Conservation (phyloP, 257 asterid genomes). For the Petrea volubilis region DNA sequence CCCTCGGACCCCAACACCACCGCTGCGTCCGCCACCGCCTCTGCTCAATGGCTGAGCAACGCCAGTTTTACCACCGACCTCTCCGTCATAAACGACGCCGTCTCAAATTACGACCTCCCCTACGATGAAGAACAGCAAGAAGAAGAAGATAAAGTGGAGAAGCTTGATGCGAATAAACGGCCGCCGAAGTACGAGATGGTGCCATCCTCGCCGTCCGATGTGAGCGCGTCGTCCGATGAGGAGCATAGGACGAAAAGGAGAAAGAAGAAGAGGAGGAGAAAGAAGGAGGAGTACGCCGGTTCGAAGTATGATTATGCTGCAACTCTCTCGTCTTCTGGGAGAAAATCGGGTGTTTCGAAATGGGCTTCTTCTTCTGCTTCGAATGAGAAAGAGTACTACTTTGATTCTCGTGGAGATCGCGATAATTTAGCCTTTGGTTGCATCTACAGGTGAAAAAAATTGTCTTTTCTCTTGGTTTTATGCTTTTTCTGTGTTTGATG, state of each 20-base stretch:
- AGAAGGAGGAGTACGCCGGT: constrained; percentile 29
- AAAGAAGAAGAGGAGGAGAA: constrained; percentile 48
- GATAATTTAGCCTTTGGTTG: constrained; percentile 87
- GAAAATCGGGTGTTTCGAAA: constrained; percentile 60
- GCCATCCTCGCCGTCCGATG: constrained; percentile 64
- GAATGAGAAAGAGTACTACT: constrained; percentile 67
- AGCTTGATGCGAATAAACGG: constrained; percentile 21
- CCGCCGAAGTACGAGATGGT: constrained; percentile 56
- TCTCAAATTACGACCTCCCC: constrained; percentile 50
- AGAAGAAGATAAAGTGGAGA: constrained; percentile 38
- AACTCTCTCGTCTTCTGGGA: constrained; percentile 45
- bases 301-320: constrained; percentile 42
- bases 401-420: constrained; percentile 90
- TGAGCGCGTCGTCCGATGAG: constrained; percentile 38
- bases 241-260: constrained; percentile 40
- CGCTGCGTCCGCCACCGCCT: constrained; percentile 13
- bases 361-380: constrained; percentile 61
- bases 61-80: constrained; percentile 78
- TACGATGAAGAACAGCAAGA: constrained; percentile 40
- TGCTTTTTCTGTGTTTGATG: not conserved
- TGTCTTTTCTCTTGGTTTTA: not conserved
- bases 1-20: constrained; percentile 23
- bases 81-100: constrained; percentile 72
- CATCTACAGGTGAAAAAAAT: constrained; percentile 61
- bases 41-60: constrained; percentile 70